Evolutionary conservation across 768 basidiomycete species (phyloP).

Genomic region (Rhodotorula sphaerocarpa): DNA sequence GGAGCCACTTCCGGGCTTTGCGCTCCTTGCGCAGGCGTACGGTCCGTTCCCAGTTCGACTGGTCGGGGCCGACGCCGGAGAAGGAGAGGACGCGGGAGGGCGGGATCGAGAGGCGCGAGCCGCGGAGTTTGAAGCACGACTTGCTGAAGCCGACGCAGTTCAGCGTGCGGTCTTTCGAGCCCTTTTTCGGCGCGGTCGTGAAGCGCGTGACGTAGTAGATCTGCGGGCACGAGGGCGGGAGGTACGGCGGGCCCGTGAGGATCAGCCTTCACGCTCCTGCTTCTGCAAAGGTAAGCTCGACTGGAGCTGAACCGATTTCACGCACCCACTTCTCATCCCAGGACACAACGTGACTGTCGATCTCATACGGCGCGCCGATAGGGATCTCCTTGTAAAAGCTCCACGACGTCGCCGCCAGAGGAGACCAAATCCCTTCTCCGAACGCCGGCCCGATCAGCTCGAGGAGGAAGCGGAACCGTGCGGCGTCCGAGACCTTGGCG

Average conservation of each 20-base stretch:
- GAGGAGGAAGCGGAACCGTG: conserved; percentile 25
- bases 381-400: conserved; percentile 29
- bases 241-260: neutral
- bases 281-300: neutral
- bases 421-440: conserved; percentile 12
- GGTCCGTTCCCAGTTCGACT: conserved; percentile 41
- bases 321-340: conserved; percentile 33
- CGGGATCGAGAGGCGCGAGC: conserved; percentile 45
- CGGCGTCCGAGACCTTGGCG: conserved; percentile 14
- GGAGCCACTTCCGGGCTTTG: conserved; percentile 19
- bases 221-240: neutral
- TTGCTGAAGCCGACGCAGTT: conserved; percentile 25
- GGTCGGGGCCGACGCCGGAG: conserved; percentile 36
- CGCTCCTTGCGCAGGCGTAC: conserved; percentile 40
- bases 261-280: too few relatives aligned
- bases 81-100: conserved; percentile 29
- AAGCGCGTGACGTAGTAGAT: conserved; percentile 27
- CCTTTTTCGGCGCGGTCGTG: conserved; percentile 23
- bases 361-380: conserved; percentile 19
- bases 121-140: conserved; percentile 50
- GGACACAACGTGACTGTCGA: conserved; percentile 14
- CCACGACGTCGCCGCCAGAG: conserved; percentile 16
- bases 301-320: too few relatives aligned
- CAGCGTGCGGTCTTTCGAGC: conserved; percentile 18
- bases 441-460: conserved; percentile 24